phyloP scores from a whole-genome alignment of 1,284 basidiomycete species.

The Microbotryum silenes-acaulis region DNA sequence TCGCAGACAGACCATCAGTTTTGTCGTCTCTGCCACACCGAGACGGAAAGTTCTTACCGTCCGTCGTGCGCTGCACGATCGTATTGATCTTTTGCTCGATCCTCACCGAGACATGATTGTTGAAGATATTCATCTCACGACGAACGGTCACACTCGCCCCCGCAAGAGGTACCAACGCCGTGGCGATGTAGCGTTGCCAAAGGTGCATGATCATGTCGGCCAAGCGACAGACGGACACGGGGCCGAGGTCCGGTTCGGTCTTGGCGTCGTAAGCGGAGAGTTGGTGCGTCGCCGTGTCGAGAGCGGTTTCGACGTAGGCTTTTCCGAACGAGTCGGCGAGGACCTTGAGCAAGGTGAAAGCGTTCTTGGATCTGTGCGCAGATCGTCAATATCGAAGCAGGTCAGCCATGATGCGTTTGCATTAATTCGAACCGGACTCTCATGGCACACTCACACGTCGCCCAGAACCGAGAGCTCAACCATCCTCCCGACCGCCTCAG shows the following conservation, averaged over 20 bases:
- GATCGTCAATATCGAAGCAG: neutral
- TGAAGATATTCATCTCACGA: conserved; percentile 88
- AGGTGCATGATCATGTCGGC: conserved; percentile 89
- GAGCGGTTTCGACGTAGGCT: conserved; percentile 79
- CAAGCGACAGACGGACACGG: conserved; percentile 58
- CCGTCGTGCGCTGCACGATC: conserved; percentile 73
- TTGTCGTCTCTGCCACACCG: neutral
- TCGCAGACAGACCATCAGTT: neutral
- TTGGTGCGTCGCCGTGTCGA: conserved; percentile 76
- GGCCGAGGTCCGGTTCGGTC: conserved; percentile 68
- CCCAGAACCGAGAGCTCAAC: conserved; percentile 70
- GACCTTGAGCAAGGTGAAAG: conserved; percentile 73
- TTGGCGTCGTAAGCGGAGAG: conserved; percentile 67
- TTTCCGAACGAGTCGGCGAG: conserved; percentile 80
- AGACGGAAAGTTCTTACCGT: conserved; percentile 53
- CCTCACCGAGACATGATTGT: conserved; percentile 77
- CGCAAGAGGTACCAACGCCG: conserved; percentile 81
- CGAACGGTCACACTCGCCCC: conserved; percentile 76
- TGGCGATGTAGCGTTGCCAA: conserved; percentile 93
- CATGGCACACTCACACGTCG: conserved; percentile 61
- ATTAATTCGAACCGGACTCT: no score
- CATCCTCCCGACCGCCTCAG: conserved; percentile 84
- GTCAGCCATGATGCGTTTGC: no score
- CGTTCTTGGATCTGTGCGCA: conserved; percentile 69
- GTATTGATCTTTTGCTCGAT: conserved; percentile 80